phyloP scores from a whole-genome alignment of 2,329 filamentous ascomycete species.

The Lizonia empirigonia region DNA sequence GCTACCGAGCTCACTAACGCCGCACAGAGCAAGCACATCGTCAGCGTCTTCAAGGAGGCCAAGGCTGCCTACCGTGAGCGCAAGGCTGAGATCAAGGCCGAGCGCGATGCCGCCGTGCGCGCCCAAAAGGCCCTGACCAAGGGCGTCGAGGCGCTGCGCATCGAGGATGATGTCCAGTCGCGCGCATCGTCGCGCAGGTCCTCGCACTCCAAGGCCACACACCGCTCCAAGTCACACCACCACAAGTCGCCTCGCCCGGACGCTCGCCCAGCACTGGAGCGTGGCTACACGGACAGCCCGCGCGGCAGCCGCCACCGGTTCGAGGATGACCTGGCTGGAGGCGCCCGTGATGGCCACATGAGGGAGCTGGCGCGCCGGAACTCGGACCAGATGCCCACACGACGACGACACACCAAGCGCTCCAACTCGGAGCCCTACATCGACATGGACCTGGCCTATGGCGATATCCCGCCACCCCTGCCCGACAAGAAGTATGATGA shows the following conservation, averaged over 20 bases:
- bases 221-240: slow-evolving; percentile 34
- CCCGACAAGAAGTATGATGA: slow-evolving; percentile 58
- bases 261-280: slow-evolving; percentile 48
- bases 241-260: slow-evolving; percentile 20
- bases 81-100: slow-evolving; percentile 78
- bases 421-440: slow-evolving; percentile 59
- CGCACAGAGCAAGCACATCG: slow-evolving; percentile 80
- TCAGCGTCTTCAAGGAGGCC: slow-evolving; percentile 90
- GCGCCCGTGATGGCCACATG: slow-evolving; percentile 37
- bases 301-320: slow-evolving; percentile 34
- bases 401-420: slow-evolving; percentile 31
- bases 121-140: slow-evolving; percentile 64
- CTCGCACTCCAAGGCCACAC: slow-evolving; percentile 19
- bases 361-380: slow-evolving; percentile 52
- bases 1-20: slow-evolving; percentile 7
- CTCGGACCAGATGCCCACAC: slow-evolving; percentile 43
- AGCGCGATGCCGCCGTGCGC: slow-evolving; percentile 64
- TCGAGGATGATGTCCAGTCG: slow-evolving; percentile 48
- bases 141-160: slow-evolving; percentile 56
- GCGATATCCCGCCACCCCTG: slow-evolving; percentile 75
- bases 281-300: slow-evolving; percentile 51
- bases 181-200: slow-evolving; percentile 35
- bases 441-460: slow-evolving; percentile 92
- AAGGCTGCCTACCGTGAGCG: slow-evolving; percentile 86
- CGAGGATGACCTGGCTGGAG: slow-evolving; percentile 41